phyloP scores from a whole-genome alignment of 2,329 filamentous ascomycete genomes.

The Pseudogymnoascus sp. region DNA sequence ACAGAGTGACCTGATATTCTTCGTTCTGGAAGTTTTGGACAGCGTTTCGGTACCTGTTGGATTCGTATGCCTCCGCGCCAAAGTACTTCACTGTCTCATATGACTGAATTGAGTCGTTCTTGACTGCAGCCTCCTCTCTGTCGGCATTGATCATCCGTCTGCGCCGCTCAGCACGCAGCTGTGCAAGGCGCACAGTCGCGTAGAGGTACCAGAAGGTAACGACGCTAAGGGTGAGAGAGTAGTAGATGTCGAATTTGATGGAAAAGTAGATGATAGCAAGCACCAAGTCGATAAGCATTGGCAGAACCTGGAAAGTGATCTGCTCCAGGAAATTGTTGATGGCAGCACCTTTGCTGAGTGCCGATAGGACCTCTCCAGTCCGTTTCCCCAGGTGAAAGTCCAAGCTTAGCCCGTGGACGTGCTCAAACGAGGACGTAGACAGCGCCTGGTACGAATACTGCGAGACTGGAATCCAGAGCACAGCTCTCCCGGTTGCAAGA shows the following conservation, averaged over 20 bases:
- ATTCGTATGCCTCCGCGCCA: constrained; percentile 75
- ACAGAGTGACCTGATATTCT: constrained; percentile 68
- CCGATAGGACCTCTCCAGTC: constrained; percentile 91
- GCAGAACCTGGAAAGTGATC: constrained; percentile 89
- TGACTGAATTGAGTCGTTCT: constrained; percentile 98
- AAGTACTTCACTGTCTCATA: constrained; percentile 95
- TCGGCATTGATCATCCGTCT: constrained; percentile 92
- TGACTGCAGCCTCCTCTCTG: constrained; percentile 91
- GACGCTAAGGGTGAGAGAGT: constrained; percentile 79
- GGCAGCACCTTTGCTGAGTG: constrained; percentile 88
- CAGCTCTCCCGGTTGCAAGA: constrained; percentile 70
- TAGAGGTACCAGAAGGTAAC: constrained; percentile 96
- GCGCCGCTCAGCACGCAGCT: constrained; percentile 83
- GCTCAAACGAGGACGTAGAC: constrained; percentile 91
- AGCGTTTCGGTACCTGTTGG: constrained; percentile 61
- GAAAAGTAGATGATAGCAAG: constrained; percentile 79
- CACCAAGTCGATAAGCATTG: constrained; percentile 85
- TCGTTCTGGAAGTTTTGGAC: constrained; percentile 64
- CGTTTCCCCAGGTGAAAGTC: constrained; percentile 97
- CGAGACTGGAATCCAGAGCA: constrained; percentile 92
- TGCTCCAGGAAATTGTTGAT: constrained; percentile 97
- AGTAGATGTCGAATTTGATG: constrained; percentile 74
- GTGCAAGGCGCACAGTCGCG: constrained; percentile 90
- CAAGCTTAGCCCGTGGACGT: constrained; percentile 88
- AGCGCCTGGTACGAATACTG: constrained; percentile 95